These are phyloP conservation scores for Dichomitus squalens DNA, from an alignment of 1,284 basidiomycete genomes.

Conservation along the genomic window DNA sequence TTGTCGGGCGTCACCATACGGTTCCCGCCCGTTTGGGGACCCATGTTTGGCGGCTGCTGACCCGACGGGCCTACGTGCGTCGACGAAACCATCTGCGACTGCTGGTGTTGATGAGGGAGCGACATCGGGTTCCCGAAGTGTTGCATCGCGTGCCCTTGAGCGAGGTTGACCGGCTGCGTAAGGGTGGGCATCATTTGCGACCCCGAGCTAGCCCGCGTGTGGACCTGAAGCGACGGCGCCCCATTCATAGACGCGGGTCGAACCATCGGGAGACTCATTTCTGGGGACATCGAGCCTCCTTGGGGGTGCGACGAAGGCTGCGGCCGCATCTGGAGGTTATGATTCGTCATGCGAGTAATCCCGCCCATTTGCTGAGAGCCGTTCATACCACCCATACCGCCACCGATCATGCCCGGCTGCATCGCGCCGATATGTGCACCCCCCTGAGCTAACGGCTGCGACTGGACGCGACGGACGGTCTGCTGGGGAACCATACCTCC, in stretches of 20 bases:
- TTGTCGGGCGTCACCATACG: constrained; percentile 46
- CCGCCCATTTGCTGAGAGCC: constrained; percentile 32
- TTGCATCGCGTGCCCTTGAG: constrained; percentile 34
- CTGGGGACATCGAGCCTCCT: constrained; percentile 41
- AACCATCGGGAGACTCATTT: constrained; percentile 41
- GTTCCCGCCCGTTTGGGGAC: constrained; percentile 8
- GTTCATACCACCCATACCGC: constrained; percentile 20
- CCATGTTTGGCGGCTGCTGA: constrained; percentile 25
- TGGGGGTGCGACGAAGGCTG: constrained; percentile 24
- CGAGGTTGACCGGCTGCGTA: constrained; percentile 45
- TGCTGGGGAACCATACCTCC: constrained; percentile 38
- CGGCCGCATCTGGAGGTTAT: constrained; percentile 29
- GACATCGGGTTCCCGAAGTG: constrained; percentile 47
- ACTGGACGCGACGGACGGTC: constrained; percentile 49
- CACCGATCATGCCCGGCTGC: constrained; percentile 40
- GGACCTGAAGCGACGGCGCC: constrained; percentile 42
- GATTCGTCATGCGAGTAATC: constrained; percentile 19
- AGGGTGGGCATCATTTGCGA: constrained; percentile 55
- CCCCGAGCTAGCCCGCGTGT: constrained; percentile 42
- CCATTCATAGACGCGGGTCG: constrained; percentile 35
- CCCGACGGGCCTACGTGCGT: constrained; percentile 23
- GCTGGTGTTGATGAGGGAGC: constrained; percentile 37
- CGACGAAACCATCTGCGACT: constrained; percentile 25
- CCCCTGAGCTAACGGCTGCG: constrained; percentile 49
- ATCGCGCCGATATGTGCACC: constrained; percentile 39